Conservation (phyloP, 192 early-diverging fungal genomes). For the Backusella psychrophila region DNA sequence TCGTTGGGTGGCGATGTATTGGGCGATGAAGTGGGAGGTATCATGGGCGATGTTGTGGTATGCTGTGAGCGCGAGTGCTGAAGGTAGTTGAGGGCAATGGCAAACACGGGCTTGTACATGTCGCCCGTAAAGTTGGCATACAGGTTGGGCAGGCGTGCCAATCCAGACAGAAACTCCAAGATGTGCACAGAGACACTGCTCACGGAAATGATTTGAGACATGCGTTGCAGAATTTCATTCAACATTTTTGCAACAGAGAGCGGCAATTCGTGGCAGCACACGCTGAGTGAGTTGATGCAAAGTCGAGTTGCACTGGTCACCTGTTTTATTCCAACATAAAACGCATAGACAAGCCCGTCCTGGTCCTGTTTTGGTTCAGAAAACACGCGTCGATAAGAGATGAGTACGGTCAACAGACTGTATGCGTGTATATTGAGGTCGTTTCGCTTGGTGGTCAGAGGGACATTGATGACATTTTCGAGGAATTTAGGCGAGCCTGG, state of each 20-base stretch:
- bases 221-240: slow-evolving; percentile 62
- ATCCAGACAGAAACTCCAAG: slow-evolving; percentile 87
- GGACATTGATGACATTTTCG: slow-evolving; percentile 54
- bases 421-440: slow-evolving; percentile 67
- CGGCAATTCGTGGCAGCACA: slow-evolving; percentile 83
- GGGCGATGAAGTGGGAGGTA: not conserved
- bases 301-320: slow-evolving; percentile 69
- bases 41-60: slow-evolving; percentile 14
- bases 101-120: slow-evolving; percentile 88
- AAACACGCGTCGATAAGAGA: slow-evolving; percentile 68
- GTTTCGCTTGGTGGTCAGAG: slow-evolving; percentile 55
- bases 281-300: slow-evolving; percentile 79
- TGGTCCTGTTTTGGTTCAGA: slow-evolving; percentile 51
- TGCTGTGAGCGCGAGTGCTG: slow-evolving; percentile 48
- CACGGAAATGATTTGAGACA: slow-evolving; percentile 83
- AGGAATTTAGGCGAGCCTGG: slow-evolving; percentile 45
- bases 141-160: slow-evolving; percentile 77
- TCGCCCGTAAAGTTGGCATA: slow-evolving; percentile 76
- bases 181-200: slow-evolving; percentile 78
- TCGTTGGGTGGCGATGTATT: slow-evolving; percentile 14
- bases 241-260: slow-evolving; percentile 72
- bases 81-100: slow-evolving; percentile 89
- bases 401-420: slow-evolving; percentile 60
- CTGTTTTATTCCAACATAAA: slow-evolving; percentile 70
- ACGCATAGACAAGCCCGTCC: slow-evolving; percentile 70